Base-by-base conservation (phyloP, 768 basidiomycete genomes). In the Hygrophorus russula region DNA sequence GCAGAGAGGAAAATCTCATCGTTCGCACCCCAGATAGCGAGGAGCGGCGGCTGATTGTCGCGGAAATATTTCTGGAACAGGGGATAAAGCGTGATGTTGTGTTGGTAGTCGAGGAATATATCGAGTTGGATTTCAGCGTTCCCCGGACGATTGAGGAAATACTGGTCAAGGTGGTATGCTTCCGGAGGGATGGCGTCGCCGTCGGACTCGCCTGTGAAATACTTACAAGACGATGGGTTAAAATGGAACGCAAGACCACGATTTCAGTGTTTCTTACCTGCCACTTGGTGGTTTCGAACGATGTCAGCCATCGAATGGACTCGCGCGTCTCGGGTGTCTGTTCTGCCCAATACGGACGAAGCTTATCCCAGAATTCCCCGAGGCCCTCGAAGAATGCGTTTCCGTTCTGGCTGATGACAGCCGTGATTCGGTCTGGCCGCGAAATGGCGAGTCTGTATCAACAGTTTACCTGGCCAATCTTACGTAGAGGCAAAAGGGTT, bases 1-100 rank as follows among this genome's bases (percentile, higher is more conserved):
- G 62, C 46, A 7, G 64, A 59, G 15, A 65, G 46, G 59, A 74
- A 74, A 43, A 68, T 58, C 5, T 42, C 28, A 46, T 76, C 73
- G 46, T 66, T 60, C 48, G 57, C 63, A 6, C 71, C 73, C 74
- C 74, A 74, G 4, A 71, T 56, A 0, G 63, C 71, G 2, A 74
- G 59, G 12, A 71, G 47, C 1, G 67, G 66, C 14, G 67, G 64
- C 41, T 66, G 55, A 48, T 57, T 53, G 30, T 60, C 48, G 14
- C 59, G 53, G 49, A 76, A 59, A 46, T 65, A 74, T 38, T 60
- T 50, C 10, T 73, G 71, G 58, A 68, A 71, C 11, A 53, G 33
- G 0, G 71, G 68, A 49, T 76, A 76, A 13, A 66, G 47, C 14
- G 44, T 46, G 36, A 69, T 50, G 53, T 76, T 76, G 34, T 44